Percentiles rank a stretch among this genome's conserved stretches.
Conservation (phyloP, 225 moss, liverwort and hornwort genomes). For the Takakia lepidozioides region DNA sequence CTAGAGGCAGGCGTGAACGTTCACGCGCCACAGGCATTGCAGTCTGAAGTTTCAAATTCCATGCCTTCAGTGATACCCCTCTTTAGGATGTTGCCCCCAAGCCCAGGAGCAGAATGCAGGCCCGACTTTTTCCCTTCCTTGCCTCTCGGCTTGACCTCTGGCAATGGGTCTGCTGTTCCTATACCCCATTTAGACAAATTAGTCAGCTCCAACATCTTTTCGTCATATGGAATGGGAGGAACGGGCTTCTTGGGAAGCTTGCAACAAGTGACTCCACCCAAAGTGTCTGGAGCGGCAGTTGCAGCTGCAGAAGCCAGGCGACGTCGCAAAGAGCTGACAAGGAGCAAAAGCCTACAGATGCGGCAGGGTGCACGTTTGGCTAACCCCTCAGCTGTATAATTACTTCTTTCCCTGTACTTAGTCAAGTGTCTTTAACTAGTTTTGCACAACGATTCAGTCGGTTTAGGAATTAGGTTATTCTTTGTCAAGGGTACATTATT, state of each 20-base stretch:
- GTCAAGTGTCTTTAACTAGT: too few species aligned
- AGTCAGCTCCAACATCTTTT: slow-evolving; percentile 20
- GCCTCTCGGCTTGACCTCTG: slow-evolving; percentile 14
- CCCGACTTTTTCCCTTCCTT: slow-evolving; percentile 16
- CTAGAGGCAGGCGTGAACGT: too few species aligned
- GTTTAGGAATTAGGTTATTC: too few species aligned
- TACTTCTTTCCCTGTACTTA: too few species aligned
- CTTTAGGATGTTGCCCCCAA: too few species aligned
- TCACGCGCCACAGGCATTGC: too few species aligned
- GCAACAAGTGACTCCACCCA: slow-evolving; percentile 14
- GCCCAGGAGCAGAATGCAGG: slow-evolving; percentile 5
- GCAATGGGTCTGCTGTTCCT: slow-evolving; percentile 5
- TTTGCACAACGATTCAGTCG: too few species aligned
- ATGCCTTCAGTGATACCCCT: too few species aligned
- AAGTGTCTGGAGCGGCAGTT: slow-evolving; percentile 34
- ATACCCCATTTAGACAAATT: slow-evolving; percentile 17
- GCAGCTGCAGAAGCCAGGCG: slow-evolving; percentile 47
- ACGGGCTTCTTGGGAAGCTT: slow-evolving; percentile 25
- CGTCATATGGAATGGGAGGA: slow-evolving; percentile 36
- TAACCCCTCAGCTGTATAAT: too few species aligned
- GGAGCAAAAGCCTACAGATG: slow-evolving; percentile 47
- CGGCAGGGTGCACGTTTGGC: slow-evolving; percentile 15
- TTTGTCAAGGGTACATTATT: too few species aligned
- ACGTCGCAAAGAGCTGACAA: slow-evolving; percentile 43
- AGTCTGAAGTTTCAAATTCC: too few species aligned